phyloP scores from a whole-genome alignment of 257 asterid species.

The Solanum piurae region DNA sequence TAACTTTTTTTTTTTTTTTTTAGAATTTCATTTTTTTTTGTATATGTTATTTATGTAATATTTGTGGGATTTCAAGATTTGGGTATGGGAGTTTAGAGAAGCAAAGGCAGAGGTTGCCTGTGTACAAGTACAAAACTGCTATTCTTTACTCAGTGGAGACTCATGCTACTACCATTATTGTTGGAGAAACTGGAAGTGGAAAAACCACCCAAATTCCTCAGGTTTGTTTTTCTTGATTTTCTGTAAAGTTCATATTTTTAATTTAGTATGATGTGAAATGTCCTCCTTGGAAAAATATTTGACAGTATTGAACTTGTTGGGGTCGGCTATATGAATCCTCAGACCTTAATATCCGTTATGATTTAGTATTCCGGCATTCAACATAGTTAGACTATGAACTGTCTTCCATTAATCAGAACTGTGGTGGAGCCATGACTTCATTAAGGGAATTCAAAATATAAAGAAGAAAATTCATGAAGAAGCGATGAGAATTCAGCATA shows the following conservation, averaged over 20 bases:
- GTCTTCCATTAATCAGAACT: not conserved
- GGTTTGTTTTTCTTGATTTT: conserved; percentile 28
- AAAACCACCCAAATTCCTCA: conserved; percentile 98
- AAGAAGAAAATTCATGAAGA: not conserved
- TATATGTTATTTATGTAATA: not conserved
- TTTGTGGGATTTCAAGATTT: conserved; percentile 24
- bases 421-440: not conserved
- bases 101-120: conserved; percentile 77
- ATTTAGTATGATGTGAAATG: not conserved
- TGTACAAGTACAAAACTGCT: conserved; percentile 55
- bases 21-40: not conserved
- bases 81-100: conserved; percentile 51
- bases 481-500: not conserved
- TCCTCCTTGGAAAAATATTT: not conserved
- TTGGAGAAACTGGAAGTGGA: conserved; percentile 97
- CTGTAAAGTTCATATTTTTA: not conserved
- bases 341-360: not conserved
- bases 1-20: not conserved
- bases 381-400: not conserved
- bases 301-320: not conserved
- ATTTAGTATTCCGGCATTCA: not conserved
- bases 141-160: conserved; percentile 75
- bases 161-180: conserved; percentile 80
- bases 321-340: not conserved
- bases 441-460: not conserved